Evolutionary conservation across 805 yeast genomes (phyloP).

Genomic region (Tetrapisispora nanseiensis): DNA sequence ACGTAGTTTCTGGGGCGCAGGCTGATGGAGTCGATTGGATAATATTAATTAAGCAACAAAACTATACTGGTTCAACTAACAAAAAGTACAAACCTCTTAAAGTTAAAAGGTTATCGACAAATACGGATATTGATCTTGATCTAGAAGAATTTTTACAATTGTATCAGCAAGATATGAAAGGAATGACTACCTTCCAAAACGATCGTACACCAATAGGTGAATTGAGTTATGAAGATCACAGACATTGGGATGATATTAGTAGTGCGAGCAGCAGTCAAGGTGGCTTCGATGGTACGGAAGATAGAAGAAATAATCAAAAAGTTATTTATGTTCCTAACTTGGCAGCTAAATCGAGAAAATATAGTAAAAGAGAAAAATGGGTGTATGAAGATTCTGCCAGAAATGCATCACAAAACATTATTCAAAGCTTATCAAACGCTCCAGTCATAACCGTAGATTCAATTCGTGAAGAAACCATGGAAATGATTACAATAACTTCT

Average conservation of each 20-base stretch:
- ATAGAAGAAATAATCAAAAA: constrained; percentile 34
- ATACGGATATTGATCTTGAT: constrained; percentile 64
- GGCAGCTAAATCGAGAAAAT: constrained; percentile 69
- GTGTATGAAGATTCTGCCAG: constrained; percentile 64
- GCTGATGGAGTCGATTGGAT: constrained; percentile 69
- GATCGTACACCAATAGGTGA: constrained; percentile 14
- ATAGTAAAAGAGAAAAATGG: constrained; percentile 69
- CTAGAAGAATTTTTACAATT: constrained; percentile 51
- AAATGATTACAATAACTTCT: constrained; percentile 71
- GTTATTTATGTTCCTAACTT: constrained; percentile 65
- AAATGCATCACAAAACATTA: constrained; percentile 44
- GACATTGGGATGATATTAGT: constrained; percentile 23
- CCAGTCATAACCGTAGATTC: constrained; percentile 75
- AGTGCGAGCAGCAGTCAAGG: constrained; percentile 24
- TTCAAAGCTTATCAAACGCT: constrained; percentile 48
- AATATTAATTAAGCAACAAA: constrained; percentile 64
- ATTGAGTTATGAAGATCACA: constrained; percentile 15
- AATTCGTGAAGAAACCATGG: constrained; percentile 69
- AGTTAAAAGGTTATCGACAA: constrained; percentile 51
- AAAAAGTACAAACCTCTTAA: constrained; percentile 67
- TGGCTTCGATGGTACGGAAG: constrained; percentile 14
- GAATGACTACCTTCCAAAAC: constrained; percentile 4
- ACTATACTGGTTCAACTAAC: constrained; percentile 26
- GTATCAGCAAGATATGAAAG: constrained; percentile 29
- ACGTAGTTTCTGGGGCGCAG: constrained; percentile 51